phyloP scores from a whole-genome alignment of 1,139 yeast genomes.

The Saccharomycopsis crataegensis region DNA sequence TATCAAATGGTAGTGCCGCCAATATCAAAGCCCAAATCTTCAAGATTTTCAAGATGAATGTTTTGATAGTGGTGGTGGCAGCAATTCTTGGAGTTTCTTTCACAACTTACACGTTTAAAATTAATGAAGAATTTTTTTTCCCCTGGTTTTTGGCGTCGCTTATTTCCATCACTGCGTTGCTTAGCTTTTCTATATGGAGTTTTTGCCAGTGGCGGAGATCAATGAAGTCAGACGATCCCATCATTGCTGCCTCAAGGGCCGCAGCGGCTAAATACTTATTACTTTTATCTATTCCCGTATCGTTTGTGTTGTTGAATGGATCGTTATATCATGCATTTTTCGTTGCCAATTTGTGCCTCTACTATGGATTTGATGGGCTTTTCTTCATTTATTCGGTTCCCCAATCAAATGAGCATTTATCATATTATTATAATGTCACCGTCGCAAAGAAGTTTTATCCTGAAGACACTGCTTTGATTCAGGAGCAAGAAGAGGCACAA shows the following conservation, averaged over 20 bases:
- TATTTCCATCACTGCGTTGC: not conserved
- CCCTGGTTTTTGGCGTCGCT: constrained; percentile 1
- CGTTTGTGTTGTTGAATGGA: not conserved
- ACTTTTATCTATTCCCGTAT: not conserved
- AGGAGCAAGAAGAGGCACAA: too few relatives aligned
- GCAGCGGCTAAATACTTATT: not conserved
- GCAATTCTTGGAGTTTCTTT: not conserved
- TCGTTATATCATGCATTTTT: not conserved
- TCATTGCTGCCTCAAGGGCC: too few relatives aligned
- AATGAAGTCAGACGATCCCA: too few relatives aligned
- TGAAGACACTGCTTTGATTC: too few relatives aligned
- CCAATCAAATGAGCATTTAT: not conserved
- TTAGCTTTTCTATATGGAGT: not conserved
- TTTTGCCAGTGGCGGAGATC: too few relatives aligned
- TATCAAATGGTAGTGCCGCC: not conserved
- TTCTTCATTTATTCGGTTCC: not conserved
- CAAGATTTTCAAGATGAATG: not conserved
- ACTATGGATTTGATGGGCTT: not conserved
- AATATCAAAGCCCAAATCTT: not conserved
- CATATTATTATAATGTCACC: too few relatives aligned
- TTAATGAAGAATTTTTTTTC: not conserved
- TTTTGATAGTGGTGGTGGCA: not conserved
- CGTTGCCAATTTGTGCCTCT: not conserved
- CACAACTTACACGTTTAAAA: not conserved
- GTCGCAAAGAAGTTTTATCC: too few relatives aligned